These are phyloP conservation scores for Breviolum minutum DNA, from an alignment of 73 alveolate genomes.

Conservation along the genomic window DNA sequence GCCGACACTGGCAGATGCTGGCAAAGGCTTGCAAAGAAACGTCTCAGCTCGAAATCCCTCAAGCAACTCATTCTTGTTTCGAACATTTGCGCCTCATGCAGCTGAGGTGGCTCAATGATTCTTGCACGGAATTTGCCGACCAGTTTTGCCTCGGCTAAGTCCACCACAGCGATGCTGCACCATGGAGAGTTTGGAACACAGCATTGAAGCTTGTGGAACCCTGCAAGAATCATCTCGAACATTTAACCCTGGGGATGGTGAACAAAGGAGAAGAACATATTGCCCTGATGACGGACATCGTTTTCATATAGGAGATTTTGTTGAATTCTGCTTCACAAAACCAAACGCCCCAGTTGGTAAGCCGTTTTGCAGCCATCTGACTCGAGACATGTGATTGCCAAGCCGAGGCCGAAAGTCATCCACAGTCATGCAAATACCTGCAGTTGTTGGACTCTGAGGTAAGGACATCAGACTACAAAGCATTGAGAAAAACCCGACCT, in stretches of 20 bases:
- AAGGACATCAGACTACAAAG: not conserved
- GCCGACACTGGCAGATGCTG: too few relatives aligned
- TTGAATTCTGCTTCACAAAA: too few relatives aligned
- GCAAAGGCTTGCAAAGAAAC: not conserved
- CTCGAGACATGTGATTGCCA: not conserved
- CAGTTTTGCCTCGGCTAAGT: not conserved
- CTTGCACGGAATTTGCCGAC: not conserved
- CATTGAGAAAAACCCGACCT: not conserved
- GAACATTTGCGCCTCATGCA: not conserved
- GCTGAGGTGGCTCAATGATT: slow-evolving; percentile 2
- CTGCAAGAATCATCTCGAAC: not conserved
- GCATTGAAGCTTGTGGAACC: too few relatives aligned
- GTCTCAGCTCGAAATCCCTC: not conserved
- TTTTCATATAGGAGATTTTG: too few relatives aligned
- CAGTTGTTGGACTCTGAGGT: not conserved
- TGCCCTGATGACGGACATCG: too few relatives aligned
- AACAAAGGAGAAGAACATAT: too few relatives aligned
- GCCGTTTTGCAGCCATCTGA: not conserved
- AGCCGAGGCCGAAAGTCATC: not conserved
- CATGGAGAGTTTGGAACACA: too few relatives aligned
- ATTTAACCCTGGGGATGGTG: too few relatives aligned
- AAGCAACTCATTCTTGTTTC: not conserved
- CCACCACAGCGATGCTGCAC: too few relatives aligned
- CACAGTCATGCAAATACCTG: slow-evolving; percentile 26
- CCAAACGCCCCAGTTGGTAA: not conserved